Evolutionary conservation across 2,329 filamentous ascomycete species (phyloP).

Genomic region (Colletotrichum australisinense): DNA sequence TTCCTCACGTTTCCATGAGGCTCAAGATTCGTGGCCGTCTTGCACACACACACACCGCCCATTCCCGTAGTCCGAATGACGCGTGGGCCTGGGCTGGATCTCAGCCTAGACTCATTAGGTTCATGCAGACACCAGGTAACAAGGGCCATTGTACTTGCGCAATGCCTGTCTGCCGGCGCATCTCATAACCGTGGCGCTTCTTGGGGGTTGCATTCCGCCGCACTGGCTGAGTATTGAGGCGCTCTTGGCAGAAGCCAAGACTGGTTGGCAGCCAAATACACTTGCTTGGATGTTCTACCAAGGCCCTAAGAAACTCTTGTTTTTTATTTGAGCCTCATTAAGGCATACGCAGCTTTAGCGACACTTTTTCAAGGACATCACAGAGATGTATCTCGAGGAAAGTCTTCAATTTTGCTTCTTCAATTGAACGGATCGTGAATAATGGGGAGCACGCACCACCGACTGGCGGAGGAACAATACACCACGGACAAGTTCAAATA

Average conservation of each 20-base stretch:
- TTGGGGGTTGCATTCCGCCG: background rate
- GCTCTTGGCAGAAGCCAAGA: background rate
- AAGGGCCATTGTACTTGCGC: background rate
- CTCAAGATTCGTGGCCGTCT: too few species aligned
- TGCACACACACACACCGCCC: too few species aligned
- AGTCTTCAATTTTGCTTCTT: too few species aligned
- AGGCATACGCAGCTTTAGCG: background rate
- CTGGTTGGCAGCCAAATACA: background rate
- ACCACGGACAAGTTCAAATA: conserved; percentile 16
- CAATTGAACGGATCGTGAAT: too few species aligned
- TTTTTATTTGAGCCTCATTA: too few species aligned
- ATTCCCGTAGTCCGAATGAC: too few species aligned
- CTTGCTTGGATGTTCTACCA: background rate
- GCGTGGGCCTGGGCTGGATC: too few species aligned
- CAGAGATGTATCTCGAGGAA: background rate
- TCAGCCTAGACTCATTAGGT: too few species aligned
- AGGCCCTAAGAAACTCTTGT: background rate
- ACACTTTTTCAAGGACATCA: background rate
- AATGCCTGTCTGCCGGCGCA: conserved; percentile 1
- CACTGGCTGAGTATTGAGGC: background rate
- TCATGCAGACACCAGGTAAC: too few species aligned
- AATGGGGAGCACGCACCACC: background rate
- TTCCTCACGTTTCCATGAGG: too few species aligned
- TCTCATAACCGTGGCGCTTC: background rate
- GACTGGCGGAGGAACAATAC: conserved; percentile 11